Conservation (phyloP, 257 asterid genomes). For the Lycium barbarum region DNA sequence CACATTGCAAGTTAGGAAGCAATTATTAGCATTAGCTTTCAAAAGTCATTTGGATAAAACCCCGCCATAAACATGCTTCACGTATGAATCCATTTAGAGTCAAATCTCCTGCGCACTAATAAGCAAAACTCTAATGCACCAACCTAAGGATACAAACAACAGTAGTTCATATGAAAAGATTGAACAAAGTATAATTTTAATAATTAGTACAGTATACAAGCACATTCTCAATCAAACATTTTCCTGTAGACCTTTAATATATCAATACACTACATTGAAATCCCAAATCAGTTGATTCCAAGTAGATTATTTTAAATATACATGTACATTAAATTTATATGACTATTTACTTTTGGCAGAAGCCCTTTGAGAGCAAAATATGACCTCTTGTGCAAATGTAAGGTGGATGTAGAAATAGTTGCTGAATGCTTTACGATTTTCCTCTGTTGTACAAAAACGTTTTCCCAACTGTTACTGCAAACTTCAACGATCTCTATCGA, state of each 20-base stretch:
- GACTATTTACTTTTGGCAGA: background rate
- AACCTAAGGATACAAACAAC: constrained; percentile 19
- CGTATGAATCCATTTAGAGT: background rate
- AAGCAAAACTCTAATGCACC: background rate
- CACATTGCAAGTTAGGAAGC: constrained; percentile 30
- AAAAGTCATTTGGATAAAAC: background rate
- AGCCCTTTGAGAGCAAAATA: background rate
- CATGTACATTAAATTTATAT: background rate
- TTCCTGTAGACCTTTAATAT: background rate
- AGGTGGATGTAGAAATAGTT: background rate
- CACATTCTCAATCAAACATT: background rate
- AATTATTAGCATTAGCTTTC: background rate
- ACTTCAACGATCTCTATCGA: too few relatives aligned
- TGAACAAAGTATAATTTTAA: background rate
- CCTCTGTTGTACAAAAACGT: background rate
- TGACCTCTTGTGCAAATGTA: background rate
- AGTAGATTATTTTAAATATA: background rate
- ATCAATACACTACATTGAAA: background rate
- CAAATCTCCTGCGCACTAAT: background rate
- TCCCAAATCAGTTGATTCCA: background rate
- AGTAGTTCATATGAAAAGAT: constrained; percentile 14
- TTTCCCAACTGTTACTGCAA: background rate
- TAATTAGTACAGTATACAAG: background rate
- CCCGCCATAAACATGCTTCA: background rate
- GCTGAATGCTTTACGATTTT: background rate